Evolutionary conservation across 2,329 filamentous ascomycete species (phyloP).

Genomic region (Ploettnerulaceae sp.): DNA sequence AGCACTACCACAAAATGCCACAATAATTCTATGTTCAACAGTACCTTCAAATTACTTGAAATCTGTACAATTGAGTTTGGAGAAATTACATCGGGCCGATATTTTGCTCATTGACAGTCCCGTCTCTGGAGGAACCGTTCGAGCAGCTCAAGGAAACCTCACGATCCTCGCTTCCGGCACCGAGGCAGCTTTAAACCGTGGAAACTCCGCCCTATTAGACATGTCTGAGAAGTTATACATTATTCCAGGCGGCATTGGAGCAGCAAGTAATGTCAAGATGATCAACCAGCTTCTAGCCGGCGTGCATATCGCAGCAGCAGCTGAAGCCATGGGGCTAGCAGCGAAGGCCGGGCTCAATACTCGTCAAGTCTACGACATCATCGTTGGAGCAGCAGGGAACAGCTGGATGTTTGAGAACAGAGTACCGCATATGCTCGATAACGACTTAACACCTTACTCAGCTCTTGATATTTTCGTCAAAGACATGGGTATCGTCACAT

Average conservation of each 20-base stretch:
- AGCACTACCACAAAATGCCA: slow-evolving; percentile 51
- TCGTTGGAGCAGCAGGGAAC: slow-evolving; percentile 7
- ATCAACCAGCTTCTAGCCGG: slow-evolving; percentile 58
- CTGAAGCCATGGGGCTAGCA: slow-evolving; percentile 56
- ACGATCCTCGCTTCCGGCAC: slow-evolving; percentile 69
- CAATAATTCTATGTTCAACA: slow-evolving; percentile 63
- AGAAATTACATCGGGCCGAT: slow-evolving; percentile 50
- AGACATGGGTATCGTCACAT: slow-evolving; percentile 34
- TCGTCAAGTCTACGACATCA: slow-evolving; percentile 37
- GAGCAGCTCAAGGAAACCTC: slow-evolving; percentile 65
- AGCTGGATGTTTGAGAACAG: slow-evolving; percentile 53
- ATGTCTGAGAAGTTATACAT: slow-evolving; percentile 61
- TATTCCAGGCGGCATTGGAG: slow-evolving; percentile 53
- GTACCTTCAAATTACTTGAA: slow-evolving; percentile 63
- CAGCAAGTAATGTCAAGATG: slow-evolving; percentile 56
- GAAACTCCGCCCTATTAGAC: slow-evolving; percentile 52
- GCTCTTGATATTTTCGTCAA: slow-evolving; percentile 37
- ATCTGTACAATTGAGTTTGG: slow-evolving; percentile 48
- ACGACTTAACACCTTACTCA: slow-evolving; percentile 41
- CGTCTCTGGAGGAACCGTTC: slow-evolving; percentile 63
- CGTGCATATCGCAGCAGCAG: slow-evolving; percentile 54
- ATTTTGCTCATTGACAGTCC: slow-evolving; percentile 65
- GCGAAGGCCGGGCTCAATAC: slow-evolving; percentile 48
- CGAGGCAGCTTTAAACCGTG: slow-evolving; percentile 51
- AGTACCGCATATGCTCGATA: slow-evolving; percentile 48